phyloP scores from a whole-genome alignment of 2,329 filamentous ascomycete species.

The Pseudomassariella vexata region DNA sequence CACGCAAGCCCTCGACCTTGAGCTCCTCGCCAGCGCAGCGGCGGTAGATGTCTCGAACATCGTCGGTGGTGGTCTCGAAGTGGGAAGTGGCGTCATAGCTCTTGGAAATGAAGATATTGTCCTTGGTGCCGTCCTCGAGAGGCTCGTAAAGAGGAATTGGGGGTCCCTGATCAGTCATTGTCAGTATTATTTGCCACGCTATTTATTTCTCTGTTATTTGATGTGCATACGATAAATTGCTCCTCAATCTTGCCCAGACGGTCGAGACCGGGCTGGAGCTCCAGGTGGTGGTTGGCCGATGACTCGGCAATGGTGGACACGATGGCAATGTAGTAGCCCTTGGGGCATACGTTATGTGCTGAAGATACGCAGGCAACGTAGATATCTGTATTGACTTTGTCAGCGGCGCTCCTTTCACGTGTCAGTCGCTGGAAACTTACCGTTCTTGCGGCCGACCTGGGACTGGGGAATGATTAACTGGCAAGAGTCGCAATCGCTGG shows the following conservation, averaged over 20 bases:
- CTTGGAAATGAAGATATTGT: slow-evolving; percentile 97
- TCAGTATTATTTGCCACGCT: slow-evolving; percentile 1
- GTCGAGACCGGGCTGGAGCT: slow-evolving; percentile 88
- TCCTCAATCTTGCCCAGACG: slow-evolving; percentile 91
- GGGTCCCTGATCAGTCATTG: slow-evolving; percentile 44
- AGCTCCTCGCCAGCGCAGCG: slow-evolving; percentile 80
- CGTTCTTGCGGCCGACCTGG: slow-evolving; percentile 93
- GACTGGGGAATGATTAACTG: slow-evolving; percentile 98
- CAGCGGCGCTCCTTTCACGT: background rate
- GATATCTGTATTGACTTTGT: slow-evolving; percentile 56
- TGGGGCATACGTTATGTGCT: slow-evolving; percentile 96
- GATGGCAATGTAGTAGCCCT: slow-evolving; percentile 98
- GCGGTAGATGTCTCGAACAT: slow-evolving; percentile 89
- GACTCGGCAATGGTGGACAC: slow-evolving; percentile 96
- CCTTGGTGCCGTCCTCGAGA: slow-evolving; percentile 70
- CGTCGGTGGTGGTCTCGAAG: slow-evolving; percentile 88
- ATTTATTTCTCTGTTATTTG: background rate
- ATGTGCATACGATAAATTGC: slow-evolving; percentile 73
- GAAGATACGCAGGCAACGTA: slow-evolving; percentile 95
- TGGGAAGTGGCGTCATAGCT: slow-evolving; percentile 97
- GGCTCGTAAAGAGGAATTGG: slow-evolving; percentile 95
- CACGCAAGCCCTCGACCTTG: slow-evolving; percentile 79
- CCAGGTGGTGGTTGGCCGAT: slow-evolving; percentile 87
- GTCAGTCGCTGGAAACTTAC: background rate
- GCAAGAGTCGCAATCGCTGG: slow-evolving; percentile 79